These are phyloP conservation scores for Ananas comosus DNA, from an alignment of 176 grass and related monocot genomes.

Conservation along the genomic window DNA sequence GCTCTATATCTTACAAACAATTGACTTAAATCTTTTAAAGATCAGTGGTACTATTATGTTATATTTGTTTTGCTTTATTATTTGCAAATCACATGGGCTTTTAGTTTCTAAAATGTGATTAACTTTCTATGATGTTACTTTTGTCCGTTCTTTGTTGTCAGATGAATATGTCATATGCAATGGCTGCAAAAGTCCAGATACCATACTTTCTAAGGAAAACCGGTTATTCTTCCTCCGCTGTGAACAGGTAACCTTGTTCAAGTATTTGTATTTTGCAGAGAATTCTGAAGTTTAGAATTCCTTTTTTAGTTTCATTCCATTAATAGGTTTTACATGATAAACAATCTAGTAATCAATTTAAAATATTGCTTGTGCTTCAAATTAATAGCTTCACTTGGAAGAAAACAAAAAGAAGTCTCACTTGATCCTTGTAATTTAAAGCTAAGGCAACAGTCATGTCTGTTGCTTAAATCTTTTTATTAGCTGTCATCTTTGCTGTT, in stretches of 20 bases:
- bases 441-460: too few relatives aligned
- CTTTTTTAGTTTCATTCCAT: not conserved
- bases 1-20: too few relatives aligned
- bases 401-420: too few relatives aligned
- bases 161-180: conserved; percentile 86
- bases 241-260: conserved; percentile 52
- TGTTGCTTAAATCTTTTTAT: too few relatives aligned
- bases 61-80: not conserved
- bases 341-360: too few relatives aligned
- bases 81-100: not conserved
- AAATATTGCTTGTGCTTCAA: too few relatives aligned
- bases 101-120: not conserved
- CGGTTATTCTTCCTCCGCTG: conserved; percentile 74
- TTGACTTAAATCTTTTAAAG: too few relatives aligned
- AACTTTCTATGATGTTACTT: not conserved
- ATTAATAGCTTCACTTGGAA: too few relatives aligned
- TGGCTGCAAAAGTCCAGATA: conserved; percentile 81
- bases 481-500: too few relatives aligned
- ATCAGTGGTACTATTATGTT: not conserved
- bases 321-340: not conserved
- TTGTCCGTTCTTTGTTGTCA: conserved; percentile 19
- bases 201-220: conserved; percentile 77
- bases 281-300: not conserved
- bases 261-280: not conserved
- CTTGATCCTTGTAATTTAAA: too few relatives aligned